Evolutionary conservation across 148 eudicot species (phyloP).

Genomic region (Persicaria maculosa): DNA sequence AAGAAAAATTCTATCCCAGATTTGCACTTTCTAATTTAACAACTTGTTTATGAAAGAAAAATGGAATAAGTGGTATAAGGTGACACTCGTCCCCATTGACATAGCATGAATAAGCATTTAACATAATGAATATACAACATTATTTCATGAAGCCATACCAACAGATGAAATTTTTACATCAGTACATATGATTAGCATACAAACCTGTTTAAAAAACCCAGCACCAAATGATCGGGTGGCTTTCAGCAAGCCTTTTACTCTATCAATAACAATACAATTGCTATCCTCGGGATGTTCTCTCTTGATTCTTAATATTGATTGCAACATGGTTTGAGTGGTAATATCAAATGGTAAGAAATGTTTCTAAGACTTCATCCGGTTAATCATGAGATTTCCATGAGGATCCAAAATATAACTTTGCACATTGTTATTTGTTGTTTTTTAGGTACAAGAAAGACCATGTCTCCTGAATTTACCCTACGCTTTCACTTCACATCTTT

Average conservation of each 20-base stretch:
- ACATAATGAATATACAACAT: not conserved
- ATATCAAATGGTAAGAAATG: too few relatives aligned
- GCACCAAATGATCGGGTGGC: conserved; percentile 99
- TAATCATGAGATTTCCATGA: too few relatives aligned
- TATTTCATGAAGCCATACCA: not conserved
- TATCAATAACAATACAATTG: conserved; percentile 87
- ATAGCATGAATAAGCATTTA: not conserved
- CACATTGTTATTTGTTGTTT: too few relatives aligned
- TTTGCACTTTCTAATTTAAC: too few relatives aligned
- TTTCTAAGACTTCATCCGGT: too few relatives aligned
- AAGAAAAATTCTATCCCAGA: too few relatives aligned
- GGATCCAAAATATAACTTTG: too few relatives aligned
- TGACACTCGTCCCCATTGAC: not conserved
- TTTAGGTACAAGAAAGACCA: too few relatives aligned
- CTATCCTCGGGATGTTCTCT: conserved; percentile 93
- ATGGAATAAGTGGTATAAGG: not conserved
- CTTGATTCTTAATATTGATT: conserved; percentile 86
- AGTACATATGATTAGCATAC: conserved; percentile 18
- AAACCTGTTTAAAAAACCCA: conserved; percentile 94
- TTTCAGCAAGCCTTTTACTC: conserved; percentile 97
- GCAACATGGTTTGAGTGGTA: too few relatives aligned
- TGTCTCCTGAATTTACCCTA: too few relatives aligned
- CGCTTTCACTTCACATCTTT: not conserved
- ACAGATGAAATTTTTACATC: not conserved
- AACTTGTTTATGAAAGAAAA: too few relatives aligned